phyloP scores from a whole-genome alignment of 192 early-diverging fungal genomes.

The Funneliformis geosporum region DNA sequence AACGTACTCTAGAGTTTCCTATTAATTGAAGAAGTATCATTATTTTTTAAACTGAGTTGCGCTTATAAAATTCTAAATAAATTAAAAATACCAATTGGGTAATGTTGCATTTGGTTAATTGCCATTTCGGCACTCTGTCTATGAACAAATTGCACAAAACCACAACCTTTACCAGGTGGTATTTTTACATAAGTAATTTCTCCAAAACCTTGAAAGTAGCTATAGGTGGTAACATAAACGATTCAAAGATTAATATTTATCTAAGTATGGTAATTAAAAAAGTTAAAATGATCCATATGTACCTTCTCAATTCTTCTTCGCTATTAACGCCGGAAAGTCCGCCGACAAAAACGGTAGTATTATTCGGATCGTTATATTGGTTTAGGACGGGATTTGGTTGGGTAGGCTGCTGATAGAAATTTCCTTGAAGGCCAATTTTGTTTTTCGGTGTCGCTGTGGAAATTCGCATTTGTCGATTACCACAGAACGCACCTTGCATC shows the following conservation, averaged over 20 bases:
- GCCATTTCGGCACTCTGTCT: conserved; percentile 85
- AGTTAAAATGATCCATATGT: background rate
- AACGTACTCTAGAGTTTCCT: conserved; percentile 53
- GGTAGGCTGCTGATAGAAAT: conserved; percentile 43
- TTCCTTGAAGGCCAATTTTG: conserved; percentile 50
- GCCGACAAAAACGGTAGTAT: conserved; percentile 98
- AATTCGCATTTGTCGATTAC: conserved; percentile 88
- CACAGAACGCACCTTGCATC: conserved; percentile 84
- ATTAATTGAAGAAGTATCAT: background rate
- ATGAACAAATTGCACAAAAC: conserved; percentile 90
- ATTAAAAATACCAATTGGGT: conserved; percentile 64
- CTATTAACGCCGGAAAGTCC: conserved; percentile 80
- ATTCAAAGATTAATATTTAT: background rate
- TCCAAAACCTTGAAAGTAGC: conserved; percentile 84
- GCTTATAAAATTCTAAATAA: conserved; percentile 30
- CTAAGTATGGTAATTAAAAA: background rate
- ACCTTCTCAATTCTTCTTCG: conserved; percentile 79
- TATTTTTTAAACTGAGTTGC: background rate
- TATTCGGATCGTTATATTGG: conserved; percentile 76
- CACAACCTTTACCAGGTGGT: conserved; percentile 92
- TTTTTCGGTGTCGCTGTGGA: conserved; percentile 90
- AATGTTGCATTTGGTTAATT: conserved; percentile 88
- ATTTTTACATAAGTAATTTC: conserved; percentile 94
- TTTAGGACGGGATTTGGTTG: conserved; percentile 40
- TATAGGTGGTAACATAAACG: background rate